Conservation (phyloP, 73 alveolate genomes). For the Urostyla sp. region DNA sequence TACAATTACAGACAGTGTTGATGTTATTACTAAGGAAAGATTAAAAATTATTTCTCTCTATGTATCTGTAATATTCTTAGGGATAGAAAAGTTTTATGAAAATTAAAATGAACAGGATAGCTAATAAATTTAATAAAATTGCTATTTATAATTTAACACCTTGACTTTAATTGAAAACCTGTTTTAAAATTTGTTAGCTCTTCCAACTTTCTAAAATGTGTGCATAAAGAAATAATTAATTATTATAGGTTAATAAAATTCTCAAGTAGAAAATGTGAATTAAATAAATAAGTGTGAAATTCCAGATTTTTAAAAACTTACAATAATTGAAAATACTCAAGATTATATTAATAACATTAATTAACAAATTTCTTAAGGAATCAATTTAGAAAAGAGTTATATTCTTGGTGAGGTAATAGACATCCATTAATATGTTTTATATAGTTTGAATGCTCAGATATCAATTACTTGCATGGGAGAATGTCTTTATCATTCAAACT, state of each 20-base stretch:
- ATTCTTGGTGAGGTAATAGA: not conserved
- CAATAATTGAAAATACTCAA: not conserved
- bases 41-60: conserved; percentile 9
- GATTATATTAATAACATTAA: conserved; percentile 10
- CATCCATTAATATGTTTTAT: not conserved
- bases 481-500: conserved; percentile 47
- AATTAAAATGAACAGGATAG: conserved; percentile 57
- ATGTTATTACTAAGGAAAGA: conserved; percentile 30
- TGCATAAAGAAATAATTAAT: not conserved
- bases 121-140: too few species aligned
- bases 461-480: conserved; percentile 57
- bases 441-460: conserved; percentile 59
- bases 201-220: conserved; percentile 33
- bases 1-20: conserved; percentile 20
- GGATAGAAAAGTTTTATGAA: not conserved
- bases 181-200: conserved; percentile 60
- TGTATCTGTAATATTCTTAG: not conserved
- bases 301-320: conserved; percentile 21
- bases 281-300: conserved; percentile 24
- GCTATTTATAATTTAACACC: conserved; percentile 57
- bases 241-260: not conserved
- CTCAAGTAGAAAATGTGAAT: not conserved
- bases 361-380: too few species aligned
- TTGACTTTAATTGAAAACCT: conserved; percentile 59
- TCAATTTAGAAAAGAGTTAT: too few species aligned